A percentile compares a stretch with the other conserved stretches of the same genome.
Conservation (phyloP, 352 stramenopile genomes). For the Ochromonadaceae sp. region DNA sequence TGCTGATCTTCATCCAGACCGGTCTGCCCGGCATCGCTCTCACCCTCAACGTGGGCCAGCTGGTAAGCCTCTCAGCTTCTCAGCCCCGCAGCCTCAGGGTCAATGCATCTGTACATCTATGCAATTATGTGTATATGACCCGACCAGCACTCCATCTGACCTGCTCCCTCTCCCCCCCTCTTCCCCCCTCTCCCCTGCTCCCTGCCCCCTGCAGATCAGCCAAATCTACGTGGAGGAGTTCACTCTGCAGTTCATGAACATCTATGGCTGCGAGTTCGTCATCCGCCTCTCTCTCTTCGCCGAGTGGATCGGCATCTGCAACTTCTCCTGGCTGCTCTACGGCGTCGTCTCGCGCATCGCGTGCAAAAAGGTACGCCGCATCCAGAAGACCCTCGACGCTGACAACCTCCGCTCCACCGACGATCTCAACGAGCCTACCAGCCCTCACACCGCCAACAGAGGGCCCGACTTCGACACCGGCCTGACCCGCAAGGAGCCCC, state of each 20-base stretch:
- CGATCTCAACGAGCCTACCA: background rate
- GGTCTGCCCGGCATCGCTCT: constrained; percentile 3
- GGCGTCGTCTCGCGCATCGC: background rate
- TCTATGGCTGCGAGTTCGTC: constrained; percentile 14
- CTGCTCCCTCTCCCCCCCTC: background rate
- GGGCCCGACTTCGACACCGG: background rate
- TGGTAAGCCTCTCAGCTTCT: too few relatives aligned
- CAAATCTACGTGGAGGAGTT: constrained; percentile 18
- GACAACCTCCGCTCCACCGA: background rate
- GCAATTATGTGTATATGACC: too few relatives aligned
- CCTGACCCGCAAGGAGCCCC: background rate
- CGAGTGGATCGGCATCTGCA: constrained; percentile 9
- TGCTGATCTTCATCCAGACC: background rate
- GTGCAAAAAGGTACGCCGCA: background rate
- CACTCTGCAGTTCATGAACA: constrained; percentile 8
- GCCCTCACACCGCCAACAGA: background rate
- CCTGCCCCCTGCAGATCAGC: background rate
- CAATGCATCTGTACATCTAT: too few relatives aligned
- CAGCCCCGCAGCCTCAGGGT: too few relatives aligned
- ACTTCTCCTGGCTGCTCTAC: constrained; percentile 11
- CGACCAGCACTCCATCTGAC: too few relatives aligned
- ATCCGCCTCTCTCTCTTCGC: background rate
- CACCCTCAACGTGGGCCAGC: constrained; percentile 8
- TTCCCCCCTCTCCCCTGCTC: background rate
- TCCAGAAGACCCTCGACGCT: background rate